These are phyloP conservation scores for Kwoniella newhampshirensis DNA, from an alignment of 768 basidiomycete species.

Conservation along the genomic window DNA sequence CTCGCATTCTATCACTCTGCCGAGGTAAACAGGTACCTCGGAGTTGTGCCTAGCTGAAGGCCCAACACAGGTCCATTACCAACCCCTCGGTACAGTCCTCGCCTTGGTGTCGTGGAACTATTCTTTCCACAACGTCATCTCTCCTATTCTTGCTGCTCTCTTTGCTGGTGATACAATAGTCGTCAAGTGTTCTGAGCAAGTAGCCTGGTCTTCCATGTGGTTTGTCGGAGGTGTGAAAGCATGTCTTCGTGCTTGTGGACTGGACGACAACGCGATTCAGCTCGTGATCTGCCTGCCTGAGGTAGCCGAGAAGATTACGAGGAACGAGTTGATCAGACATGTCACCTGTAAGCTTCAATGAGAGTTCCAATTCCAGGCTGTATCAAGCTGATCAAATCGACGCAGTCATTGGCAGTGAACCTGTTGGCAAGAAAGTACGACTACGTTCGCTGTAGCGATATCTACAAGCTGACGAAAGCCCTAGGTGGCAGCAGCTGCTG, in stretches of 20 bases:
- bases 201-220: slow-evolving; percentile 77
- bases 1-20: too few relatives aligned
- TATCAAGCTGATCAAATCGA: background rate
- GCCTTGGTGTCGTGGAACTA: slow-evolving; percentile 80
- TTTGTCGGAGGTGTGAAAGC: slow-evolving; percentile 75
- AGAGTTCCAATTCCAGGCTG: background rate
- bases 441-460: background rate
- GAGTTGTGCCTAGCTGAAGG: too few relatives aligned
- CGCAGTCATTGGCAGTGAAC: slow-evolving; percentile 54
- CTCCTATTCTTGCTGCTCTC: slow-evolving; percentile 84
- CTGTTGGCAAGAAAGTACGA: slow-evolving; percentile 56
- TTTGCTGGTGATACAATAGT: slow-evolving; percentile 89
- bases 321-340: slow-evolving; percentile 75
- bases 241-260: slow-evolving; percentile 77
- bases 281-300: slow-evolving; percentile 86
- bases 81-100: slow-evolving; percentile 87
- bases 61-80: slow-evolving; percentile 62
- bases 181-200: slow-evolving; percentile 68
- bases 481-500: slow-evolving; percentile 73
- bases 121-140: slow-evolving; percentile 82
- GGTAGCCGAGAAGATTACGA: slow-evolving; percentile 76
- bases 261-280: slow-evolving; percentile 84
- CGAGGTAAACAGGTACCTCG: too few relatives aligned
- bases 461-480: background rate
- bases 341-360: slow-evolving; percentile 62